Conservation (phyloP, 352 stramenopile species). For the Globisporangium mamillatum region DNA sequence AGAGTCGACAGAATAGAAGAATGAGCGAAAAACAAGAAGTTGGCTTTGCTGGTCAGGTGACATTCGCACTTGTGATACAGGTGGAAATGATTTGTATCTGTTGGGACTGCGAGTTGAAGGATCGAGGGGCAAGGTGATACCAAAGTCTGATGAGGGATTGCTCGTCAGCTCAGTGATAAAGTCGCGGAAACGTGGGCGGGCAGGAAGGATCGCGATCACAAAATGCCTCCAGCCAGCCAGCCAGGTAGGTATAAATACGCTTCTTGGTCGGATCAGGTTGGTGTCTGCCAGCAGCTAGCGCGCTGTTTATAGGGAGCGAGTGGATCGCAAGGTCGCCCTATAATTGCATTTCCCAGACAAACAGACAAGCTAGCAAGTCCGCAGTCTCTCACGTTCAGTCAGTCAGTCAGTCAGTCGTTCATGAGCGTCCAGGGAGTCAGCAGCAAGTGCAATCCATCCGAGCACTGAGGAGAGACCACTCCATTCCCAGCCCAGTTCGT, state of each 20-base stretch:
- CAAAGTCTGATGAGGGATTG: neutral
- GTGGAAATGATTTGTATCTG: neutral
- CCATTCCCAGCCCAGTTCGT: neutral
- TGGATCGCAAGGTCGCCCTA: neutral
- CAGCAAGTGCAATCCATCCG: neutral
- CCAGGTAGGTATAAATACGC: slow-evolving; percentile 1
- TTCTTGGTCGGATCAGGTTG: neutral
- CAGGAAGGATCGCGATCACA: neutral
- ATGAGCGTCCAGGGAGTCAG: slow-evolving; percentile 3
- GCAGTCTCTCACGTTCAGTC: neutral
- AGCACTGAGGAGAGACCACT: slow-evolving; percentile 1
- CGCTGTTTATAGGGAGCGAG: slow-evolving; percentile 1
- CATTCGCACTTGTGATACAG: neutral
- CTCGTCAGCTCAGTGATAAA: neutral
- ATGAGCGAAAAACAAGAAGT: neutral
- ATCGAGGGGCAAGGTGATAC: neutral
- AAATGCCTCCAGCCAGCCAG: neutral
- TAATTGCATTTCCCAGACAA: neutral
- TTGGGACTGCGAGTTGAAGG: neutral
- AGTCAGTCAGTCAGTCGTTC: neutral
- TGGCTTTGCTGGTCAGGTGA: neutral
- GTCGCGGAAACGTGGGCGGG: neutral
- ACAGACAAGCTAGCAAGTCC: neutral
- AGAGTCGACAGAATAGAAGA: slow-evolving; percentile 14
- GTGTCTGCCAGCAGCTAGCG: neutral